phyloP scores from a whole-genome alignment of 257 asterid species.

The Lycium barbarum region DNA sequence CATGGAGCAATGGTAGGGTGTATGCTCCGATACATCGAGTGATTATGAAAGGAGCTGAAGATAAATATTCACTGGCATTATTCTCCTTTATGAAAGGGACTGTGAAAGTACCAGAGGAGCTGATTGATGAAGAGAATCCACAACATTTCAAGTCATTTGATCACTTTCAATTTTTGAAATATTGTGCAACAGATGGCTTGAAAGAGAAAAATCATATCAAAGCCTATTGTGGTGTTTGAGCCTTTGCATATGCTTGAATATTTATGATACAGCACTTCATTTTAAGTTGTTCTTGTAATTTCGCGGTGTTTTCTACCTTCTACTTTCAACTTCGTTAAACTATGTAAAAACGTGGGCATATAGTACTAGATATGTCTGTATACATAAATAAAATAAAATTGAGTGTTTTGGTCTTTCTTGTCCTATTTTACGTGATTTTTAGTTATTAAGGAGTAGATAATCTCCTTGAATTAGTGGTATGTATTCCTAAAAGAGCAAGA shows the following conservation, averaged over 20 bases:
- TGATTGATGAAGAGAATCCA: conserved; percentile 41
- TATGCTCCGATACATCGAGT: conserved; percentile 42
- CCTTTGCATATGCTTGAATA: not conserved
- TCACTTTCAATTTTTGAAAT: conserved; percentile 30
- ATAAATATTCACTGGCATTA: conserved; percentile 31
- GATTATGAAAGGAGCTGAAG: conserved; percentile 39
- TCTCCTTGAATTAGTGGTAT: not conserved
- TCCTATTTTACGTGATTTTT: too few species aligned
- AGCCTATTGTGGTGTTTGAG: conserved; percentile 32
- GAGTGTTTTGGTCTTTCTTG: not conserved
- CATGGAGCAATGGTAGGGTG: conserved; percentile 52
- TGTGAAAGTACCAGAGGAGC: conserved; percentile 41
- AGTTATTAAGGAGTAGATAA: too few species aligned
- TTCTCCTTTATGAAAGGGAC: conserved; percentile 33
- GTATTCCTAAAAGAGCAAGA: not conserved
- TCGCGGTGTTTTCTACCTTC: not conserved
- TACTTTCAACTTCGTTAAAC: not conserved
- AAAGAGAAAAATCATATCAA: conserved; percentile 31
- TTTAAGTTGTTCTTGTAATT: not conserved
- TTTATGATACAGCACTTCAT: not conserved
- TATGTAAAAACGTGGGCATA: not conserved
- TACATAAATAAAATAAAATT: not conserved
- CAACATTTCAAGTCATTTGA: conserved; percentile 43
- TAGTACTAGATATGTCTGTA: not conserved
- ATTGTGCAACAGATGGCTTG: conserved; percentile 22